Conservation (phyloP, 768 basidiomycete genomes). For the Grammothele lineata region DNA sequence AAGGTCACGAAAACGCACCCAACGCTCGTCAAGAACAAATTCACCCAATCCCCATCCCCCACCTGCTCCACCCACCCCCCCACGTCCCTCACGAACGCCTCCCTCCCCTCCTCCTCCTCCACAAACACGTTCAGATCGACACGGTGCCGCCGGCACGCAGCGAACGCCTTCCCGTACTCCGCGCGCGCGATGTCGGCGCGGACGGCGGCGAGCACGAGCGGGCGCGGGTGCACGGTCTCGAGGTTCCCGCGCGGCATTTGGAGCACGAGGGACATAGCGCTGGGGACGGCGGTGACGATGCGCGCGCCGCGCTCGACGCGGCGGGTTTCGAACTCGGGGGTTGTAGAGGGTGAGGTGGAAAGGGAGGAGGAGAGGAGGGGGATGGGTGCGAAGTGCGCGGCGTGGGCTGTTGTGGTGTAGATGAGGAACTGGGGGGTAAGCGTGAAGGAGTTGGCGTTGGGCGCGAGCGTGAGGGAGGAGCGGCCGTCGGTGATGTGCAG, state of each 20-base stretch:
- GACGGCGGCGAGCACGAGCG: slow-evolving; percentile 85
- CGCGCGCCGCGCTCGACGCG: slow-evolving; percentile 86
- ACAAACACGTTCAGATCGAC: slow-evolving; percentile 89
- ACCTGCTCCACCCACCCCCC: slow-evolving; percentile 78
- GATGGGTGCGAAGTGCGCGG: slow-evolving; percentile 70
- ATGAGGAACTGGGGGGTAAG: slow-evolving; percentile 73
- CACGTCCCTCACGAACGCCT: slow-evolving; percentile 58
- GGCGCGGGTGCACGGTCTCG: slow-evolving; percentile 91
- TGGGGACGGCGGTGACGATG: slow-evolving; percentile 86
- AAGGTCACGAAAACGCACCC: too few species aligned
- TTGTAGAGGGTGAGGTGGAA: background rate
- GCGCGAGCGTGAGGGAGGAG: slow-evolving; percentile 36
- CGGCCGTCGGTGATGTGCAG: slow-evolving; percentile 44
- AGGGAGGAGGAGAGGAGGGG: slow-evolving; percentile 22
- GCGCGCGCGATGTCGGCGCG: slow-evolving; percentile 69
- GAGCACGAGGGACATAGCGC: slow-evolving; percentile 82
- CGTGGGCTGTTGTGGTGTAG: slow-evolving; percentile 81
- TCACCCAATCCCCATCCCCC: slow-evolving; percentile 86
- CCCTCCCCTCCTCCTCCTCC: slow-evolving; percentile 64
- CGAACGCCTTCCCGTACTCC: slow-evolving; percentile 81
- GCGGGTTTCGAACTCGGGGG: slow-evolving; percentile 57
- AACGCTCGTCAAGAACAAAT: slow-evolving; percentile 82
- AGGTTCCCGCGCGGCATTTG: slow-evolving; percentile 98
- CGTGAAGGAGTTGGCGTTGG: slow-evolving; percentile 68
- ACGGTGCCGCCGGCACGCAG: slow-evolving; percentile 89